Conservation (phyloP, 768 basidiomycete genomes). For the Gloeopeniophorella convolvens region DNA sequence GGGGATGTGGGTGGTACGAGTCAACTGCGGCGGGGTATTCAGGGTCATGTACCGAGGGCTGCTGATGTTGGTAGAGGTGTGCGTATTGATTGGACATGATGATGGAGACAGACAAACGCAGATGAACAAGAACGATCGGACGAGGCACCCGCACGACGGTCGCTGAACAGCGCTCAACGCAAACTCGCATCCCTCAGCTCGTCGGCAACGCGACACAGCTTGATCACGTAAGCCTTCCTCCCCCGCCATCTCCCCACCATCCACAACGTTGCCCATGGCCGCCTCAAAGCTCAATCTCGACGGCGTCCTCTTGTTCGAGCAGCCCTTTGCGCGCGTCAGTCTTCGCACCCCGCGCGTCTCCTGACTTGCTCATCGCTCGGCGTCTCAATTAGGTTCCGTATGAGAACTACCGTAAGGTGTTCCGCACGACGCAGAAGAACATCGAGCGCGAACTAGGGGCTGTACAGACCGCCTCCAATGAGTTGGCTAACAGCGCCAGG, state of each 20-base stretch:
- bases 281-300: slow-evolving; percentile 58
- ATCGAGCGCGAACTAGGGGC: slow-evolving; percentile 73
- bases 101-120: neutral
- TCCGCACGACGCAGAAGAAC: slow-evolving; percentile 72
- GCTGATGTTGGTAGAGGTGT: slow-evolving; percentile 13
- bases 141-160: no score
- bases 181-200: no score
- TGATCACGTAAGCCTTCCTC: slow-evolving; percentile 9
- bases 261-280: slow-evolving; percentile 20
- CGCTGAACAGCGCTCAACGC: no score
- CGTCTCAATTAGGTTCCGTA: slow-evolving; percentile 64
- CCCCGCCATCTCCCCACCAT: neutral
- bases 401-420: slow-evolving; percentile 85
- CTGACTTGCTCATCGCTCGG: neutral
- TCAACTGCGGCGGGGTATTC: neutral
- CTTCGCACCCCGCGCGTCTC: slow-evolving; percentile 3
- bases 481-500: slow-evolving; percentile 47
- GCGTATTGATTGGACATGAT: slow-evolving; percentile 19
- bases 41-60: no score
- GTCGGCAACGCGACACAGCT: neutral
- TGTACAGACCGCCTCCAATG: slow-evolving; percentile 49
- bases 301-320: slow-evolving; percentile 75
- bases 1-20: neutral
- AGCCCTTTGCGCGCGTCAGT: slow-evolving; percentile 70
- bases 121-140: slow-evolving; percentile 1